phyloP scores from a whole-genome alignment of 352 stramenopile species.

The Saprolegnia diclina region DNA sequence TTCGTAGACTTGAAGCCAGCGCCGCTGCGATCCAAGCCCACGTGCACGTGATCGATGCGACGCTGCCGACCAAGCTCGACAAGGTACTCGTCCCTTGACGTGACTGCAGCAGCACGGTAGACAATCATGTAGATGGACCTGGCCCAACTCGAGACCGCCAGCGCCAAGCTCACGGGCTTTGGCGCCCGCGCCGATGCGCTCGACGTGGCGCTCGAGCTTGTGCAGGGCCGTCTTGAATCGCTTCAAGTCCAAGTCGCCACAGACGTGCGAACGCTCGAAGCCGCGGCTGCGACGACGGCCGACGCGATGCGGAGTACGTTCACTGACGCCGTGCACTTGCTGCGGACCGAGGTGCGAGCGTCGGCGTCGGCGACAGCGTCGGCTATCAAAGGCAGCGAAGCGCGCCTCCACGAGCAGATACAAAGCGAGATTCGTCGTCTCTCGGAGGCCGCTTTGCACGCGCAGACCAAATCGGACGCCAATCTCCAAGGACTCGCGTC shows the following conservation, averaged over 20 bases:
- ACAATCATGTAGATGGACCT: neutral
- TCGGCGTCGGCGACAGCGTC: neutral
- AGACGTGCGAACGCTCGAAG: neutral
- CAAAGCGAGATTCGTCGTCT: neutral
- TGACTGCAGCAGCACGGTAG: neutral
- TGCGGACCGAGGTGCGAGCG: slow-evolving; percentile 30
- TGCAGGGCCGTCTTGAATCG: neutral
- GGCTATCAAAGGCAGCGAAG: neutral
- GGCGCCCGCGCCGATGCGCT: neutral
- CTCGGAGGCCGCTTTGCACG: neutral
- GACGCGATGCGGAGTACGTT: slow-evolving; percentile 29
- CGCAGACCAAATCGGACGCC: neutral
- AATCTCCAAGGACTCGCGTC: neutral
- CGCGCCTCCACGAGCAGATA: neutral
- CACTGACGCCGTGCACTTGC: slow-evolving; percentile 87
- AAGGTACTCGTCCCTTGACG: neutral
- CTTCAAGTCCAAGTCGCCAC: neutral
- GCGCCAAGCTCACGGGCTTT: neutral
- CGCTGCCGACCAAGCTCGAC: neutral
- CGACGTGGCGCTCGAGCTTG: neutral
- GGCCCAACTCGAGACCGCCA: neutral
- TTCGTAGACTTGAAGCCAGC: no score
- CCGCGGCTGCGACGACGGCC: neutral
- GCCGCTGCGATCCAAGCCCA: no score
- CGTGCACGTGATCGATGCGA: neutral